Conservation (phyloP, 805 yeast species). For the Candida namnaoensis region DNA sequence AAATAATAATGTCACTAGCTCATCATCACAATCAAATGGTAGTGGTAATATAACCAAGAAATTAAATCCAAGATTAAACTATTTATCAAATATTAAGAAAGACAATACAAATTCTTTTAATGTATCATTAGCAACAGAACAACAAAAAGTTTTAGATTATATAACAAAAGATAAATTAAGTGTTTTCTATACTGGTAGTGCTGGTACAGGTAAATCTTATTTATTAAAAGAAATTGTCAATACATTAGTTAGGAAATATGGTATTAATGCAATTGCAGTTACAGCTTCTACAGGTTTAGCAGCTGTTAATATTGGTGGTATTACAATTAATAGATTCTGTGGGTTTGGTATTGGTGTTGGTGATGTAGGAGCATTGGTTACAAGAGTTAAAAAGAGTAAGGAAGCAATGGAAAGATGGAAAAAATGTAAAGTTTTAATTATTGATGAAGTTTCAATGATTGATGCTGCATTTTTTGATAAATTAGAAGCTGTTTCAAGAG, state of each 20-base stretch:
- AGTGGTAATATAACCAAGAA: background rate
- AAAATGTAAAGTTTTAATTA: constrained; percentile 57
- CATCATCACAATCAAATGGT: constrained; percentile 1
- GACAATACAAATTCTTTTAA: constrained; percentile 5
- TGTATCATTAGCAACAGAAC: constrained; percentile 31
- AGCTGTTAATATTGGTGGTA: constrained; percentile 89
- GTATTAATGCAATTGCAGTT: constrained; percentile 54
- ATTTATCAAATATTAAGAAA: constrained; percentile 2
- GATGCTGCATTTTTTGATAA: constrained; percentile 74
- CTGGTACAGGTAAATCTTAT: constrained; percentile 84
- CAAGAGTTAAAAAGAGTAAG: constrained; percentile 38
- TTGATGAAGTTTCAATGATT: constrained; percentile 94
- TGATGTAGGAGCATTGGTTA: constrained; percentile 32
- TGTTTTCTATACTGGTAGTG: constrained; percentile 75
- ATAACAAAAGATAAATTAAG: constrained; percentile 43
- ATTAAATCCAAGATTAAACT: constrained; percentile 6
- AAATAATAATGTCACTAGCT: background rate
- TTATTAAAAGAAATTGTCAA: constrained; percentile 56
- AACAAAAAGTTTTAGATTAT: constrained; percentile 38
- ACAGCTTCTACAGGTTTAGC: constrained; percentile 97
- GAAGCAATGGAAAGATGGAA: constrained; percentile 51
- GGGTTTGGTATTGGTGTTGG: constrained; percentile 78
- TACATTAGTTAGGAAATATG: constrained; percentile 34
- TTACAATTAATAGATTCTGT: constrained; percentile 76
- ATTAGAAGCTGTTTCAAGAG: constrained; percentile 60